Conservation (phyloP, 306 rosid genomes). For the Hippophae gyantsensis region DNA sequence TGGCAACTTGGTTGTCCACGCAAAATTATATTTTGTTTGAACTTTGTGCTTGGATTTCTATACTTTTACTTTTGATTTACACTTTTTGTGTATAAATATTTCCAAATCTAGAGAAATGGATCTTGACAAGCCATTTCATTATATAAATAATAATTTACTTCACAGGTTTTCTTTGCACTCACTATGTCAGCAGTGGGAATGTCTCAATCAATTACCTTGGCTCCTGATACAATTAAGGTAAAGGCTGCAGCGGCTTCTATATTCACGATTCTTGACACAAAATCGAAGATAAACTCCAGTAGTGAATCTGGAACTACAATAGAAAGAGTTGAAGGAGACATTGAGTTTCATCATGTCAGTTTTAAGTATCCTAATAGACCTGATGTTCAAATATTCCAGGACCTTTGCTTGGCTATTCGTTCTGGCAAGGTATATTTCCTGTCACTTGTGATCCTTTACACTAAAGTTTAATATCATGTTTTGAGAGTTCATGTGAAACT, state of each 20-base stretch:
- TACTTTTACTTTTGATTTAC: too few relatives aligned
- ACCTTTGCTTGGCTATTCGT: too few relatives aligned
- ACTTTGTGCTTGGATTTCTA: too few relatives aligned
- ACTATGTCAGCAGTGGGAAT: constrained; percentile 39
- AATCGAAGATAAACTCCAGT: constrained; percentile 43
- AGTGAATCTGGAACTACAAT: constrained; percentile 35
- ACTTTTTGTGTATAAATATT: too few relatives aligned
- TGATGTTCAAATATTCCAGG: constrained; percentile 9
- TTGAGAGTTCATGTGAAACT: too few relatives aligned
- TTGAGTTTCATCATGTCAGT: constrained; percentile 41
- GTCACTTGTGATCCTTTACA: too few relatives aligned
- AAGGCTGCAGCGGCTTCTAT: constrained; percentile 47
- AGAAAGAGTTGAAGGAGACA: constrained; percentile 43
- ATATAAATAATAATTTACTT: neutral
- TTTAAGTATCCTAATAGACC: constrained; percentile 59
- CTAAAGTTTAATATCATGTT: too few relatives aligned
- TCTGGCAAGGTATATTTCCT: too few relatives aligned
- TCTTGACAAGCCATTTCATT: neutral
- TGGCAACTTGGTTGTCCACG: too few relatives aligned
- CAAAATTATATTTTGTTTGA: too few relatives aligned
- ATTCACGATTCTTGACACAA: constrained; percentile 48
- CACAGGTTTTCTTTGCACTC: constrained; percentile 52
- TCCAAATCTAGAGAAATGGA: too few relatives aligned
- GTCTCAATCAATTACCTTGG: constrained; percentile 37
- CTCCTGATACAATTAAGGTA: constrained; percentile 44